phyloP scores from a whole-genome alignment of 176 grass and related monocot species.

The Bromus sterilis region DNA sequence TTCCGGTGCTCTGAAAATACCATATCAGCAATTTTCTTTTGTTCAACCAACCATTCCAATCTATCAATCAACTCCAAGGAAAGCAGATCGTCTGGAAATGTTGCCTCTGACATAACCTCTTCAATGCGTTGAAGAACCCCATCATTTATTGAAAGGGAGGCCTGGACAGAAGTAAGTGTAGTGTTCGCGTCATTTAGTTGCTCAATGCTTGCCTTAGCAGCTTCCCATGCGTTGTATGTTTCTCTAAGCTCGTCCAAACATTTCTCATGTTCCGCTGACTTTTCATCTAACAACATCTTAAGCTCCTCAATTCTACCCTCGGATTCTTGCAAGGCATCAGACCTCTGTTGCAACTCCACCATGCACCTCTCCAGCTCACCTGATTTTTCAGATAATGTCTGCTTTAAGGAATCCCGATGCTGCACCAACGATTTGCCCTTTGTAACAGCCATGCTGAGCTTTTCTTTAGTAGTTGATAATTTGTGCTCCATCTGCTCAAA shows the following conservation, averaged over 20 bases:
- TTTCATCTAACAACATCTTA: conserved; percentile 42
- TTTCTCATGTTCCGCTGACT: conserved; percentile 61
- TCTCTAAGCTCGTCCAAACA: conserved; percentile 64
- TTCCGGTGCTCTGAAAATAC: conserved; percentile 56
- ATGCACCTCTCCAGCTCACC: conserved; percentile 53
- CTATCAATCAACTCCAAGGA: conserved; percentile 60
- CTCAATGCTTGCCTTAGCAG: conserved; percentile 46
- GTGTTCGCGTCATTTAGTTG: conserved; percentile 48
- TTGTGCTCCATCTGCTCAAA: conserved; percentile 75
- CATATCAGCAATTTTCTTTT: conserved; percentile 60
- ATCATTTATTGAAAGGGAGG: conserved; percentile 62
- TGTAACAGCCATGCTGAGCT: conserved; percentile 79
- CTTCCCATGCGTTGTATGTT: conserved; percentile 58
- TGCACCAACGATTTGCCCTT: conserved; percentile 98
- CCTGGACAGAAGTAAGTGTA: conserved; percentile 51
- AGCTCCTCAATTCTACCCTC: conserved; percentile 57
- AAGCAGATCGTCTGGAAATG: conserved; percentile 56
- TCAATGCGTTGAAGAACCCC: conserved; percentile 61
- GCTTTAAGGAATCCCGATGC: conserved; percentile 87
- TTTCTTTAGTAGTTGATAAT: conserved; percentile 62
- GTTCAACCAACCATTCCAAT: conserved; percentile 74
- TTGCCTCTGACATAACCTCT: conserved; percentile 35
- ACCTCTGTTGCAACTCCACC: conserved; percentile 57
- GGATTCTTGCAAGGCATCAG: conserved; percentile 53
- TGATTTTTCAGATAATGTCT: conserved; percentile 67